Evolutionary conservation across 345 rosid genomes (phyloP).

Genomic region (Aurinia saxatilis): DNA sequence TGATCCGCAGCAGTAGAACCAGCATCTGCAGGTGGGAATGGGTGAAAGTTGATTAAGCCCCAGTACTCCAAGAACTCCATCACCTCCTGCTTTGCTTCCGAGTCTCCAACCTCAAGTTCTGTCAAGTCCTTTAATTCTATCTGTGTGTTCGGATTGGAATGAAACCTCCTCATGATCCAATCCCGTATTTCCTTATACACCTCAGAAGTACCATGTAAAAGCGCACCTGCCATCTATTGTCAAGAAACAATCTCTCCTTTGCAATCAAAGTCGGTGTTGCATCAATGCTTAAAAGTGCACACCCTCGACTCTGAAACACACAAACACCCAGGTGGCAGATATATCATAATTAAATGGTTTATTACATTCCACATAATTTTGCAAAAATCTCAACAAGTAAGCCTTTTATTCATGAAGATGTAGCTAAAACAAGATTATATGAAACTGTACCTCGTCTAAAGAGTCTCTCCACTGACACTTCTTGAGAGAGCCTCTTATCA

Average conservation of each 20-base stretch:
- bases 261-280: slow-evolving; percentile 81
- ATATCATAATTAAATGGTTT: background rate
- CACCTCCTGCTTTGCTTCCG: slow-evolving; percentile 81
- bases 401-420: background rate
- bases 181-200: slow-evolving; percentile 76
- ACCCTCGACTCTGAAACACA: slow-evolving; percentile 83
- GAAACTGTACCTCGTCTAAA: no score
- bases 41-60: slow-evolving; percentile 98
- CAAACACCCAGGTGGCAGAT: background rate
- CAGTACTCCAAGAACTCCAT: slow-evolving; percentile 95
- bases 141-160: slow-evolving; percentile 49
- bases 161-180: slow-evolving; percentile 79
- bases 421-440: slow-evolving; percentile 6
- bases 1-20: slow-evolving; percentile 29
- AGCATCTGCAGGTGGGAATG: slow-evolving; percentile 51
- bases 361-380: background rate
- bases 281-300: slow-evolving; percentile 78
- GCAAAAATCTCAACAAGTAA: slow-evolving; percentile 1
- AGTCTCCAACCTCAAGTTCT: slow-evolving; percentile 72
- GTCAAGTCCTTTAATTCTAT: slow-evolving; percentile 66
- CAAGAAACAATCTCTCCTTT: slow-evolving; percentile 78
- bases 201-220: slow-evolving; percentile 26
- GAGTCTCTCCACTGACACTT: no score
- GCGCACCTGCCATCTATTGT: slow-evolving; percentile 92
- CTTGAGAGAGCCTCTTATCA: no score